These are phyloP conservation scores for Populus pruinosa DNA, from an alignment of 345 rosid genomes.

Conservation along the genomic window DNA sequence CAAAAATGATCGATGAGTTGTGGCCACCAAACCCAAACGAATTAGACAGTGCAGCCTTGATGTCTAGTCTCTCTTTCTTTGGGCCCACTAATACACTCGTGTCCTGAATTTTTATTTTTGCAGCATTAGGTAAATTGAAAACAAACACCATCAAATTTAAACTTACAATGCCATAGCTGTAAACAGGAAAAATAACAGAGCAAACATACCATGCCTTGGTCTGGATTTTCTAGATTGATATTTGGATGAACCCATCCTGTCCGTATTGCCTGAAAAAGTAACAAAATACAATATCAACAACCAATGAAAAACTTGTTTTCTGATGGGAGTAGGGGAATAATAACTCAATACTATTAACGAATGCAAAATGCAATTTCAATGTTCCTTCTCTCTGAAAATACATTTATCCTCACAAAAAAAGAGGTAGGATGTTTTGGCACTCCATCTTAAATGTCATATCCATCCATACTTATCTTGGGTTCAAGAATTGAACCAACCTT, in stretches of 20 bases:
- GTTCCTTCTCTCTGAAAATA: neutral
- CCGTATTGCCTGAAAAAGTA: conserved; percentile 62
- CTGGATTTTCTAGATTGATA: conserved; percentile 85
- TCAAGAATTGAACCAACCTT: neutral
- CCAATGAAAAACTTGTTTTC: neutral
- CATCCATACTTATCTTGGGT: neutral
- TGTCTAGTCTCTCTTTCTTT: conserved; percentile 71
- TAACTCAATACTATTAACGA: neutral
- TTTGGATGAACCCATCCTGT: conserved; percentile 98
- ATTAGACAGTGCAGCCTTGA: conserved; percentile 83
- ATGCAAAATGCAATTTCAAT: neutral
- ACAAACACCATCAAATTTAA: neutral
- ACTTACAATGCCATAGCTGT: neutral
- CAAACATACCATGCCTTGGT: conserved; percentile 63
- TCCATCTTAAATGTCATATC: neutral
- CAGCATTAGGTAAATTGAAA: conserved; percentile 5
- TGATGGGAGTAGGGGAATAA: neutral
- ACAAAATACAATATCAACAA: conserved; percentile 12
- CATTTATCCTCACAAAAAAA: neutral
- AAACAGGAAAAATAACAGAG: neutral
- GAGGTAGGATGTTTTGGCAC: neutral
- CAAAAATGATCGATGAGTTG: conserved; percentile 89
- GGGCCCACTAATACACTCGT: conserved; percentile 67
- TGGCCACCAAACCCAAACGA: conserved; percentile 97
- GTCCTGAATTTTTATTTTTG: conserved; percentile 45